phyloP scores from a whole-genome alignment of 768 basidiomycete species.

The Myochromella boudieri region DNA sequence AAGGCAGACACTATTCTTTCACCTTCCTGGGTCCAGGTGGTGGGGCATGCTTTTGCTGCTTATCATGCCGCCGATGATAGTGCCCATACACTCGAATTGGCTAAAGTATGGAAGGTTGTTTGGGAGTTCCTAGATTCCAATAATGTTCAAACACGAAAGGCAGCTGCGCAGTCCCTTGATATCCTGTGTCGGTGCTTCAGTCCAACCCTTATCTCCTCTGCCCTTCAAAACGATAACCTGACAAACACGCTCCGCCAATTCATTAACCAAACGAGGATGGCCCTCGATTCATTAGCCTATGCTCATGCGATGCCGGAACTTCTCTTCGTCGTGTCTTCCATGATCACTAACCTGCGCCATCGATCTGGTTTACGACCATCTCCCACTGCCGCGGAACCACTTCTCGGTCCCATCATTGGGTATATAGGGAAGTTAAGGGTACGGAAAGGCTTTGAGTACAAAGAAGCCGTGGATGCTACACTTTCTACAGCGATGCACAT shows the following conservation, averaged over 20 bases:
- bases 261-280: constrained; percentile 61
- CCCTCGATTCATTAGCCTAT: constrained; percentile 71
- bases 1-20: constrained; percentile 67
- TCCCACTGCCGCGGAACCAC: constrained; percentile 62
- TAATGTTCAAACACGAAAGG: constrained; percentile 58
- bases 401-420: constrained; percentile 68
- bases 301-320: constrained; percentile 79
- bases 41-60: constrained; percentile 72
- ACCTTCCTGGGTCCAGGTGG: constrained; percentile 76
- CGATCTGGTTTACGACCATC: constrained; percentile 38
- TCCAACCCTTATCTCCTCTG: constrained; percentile 53
- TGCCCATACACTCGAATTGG: constrained; percentile 52
- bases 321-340: constrained; percentile 67
- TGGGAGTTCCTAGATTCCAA: constrained; percentile 80
- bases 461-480: constrained; percentile 80
- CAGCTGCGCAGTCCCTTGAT: constrained; percentile 62
- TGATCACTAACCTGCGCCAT: constrained; percentile 62
- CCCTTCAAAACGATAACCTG: constrained; percentile 45
- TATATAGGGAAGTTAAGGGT: constrained; percentile 73
- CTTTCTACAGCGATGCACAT: constrained; percentile 81
- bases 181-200: constrained; percentile 72
- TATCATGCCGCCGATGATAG: constrained; percentile 52
- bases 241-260: constrained; percentile 63
- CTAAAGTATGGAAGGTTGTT: constrained; percentile 68
- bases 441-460: constrained; percentile 85